Evolutionary conservation across 805 yeast species (phyloP).

Genomic region (Cyberlindnera euphorbiiphila): DNA sequence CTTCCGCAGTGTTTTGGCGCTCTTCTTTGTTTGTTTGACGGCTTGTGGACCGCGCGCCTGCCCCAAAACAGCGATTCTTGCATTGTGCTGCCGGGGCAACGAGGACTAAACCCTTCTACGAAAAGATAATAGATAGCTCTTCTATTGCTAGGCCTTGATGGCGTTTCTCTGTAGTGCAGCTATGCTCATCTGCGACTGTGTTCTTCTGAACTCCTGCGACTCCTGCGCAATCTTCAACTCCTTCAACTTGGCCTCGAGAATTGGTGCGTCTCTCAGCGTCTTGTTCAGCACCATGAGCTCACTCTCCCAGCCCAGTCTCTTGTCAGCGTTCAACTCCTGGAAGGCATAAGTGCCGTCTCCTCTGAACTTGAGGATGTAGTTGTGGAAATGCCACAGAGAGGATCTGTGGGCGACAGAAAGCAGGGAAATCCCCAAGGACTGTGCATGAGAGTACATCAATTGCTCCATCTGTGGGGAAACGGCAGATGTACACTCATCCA

Average conservation of each 20-base stretch:
- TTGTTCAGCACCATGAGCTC: slow-evolving; percentile 71
- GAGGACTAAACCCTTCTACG: not conserved
- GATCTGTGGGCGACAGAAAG: slow-evolving; percentile 91
- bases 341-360: slow-evolving; percentile 73
- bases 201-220: slow-evolving; percentile 30
- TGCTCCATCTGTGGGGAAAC: slow-evolving; percentile 90
- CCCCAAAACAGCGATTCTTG: no score
- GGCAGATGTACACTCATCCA: slow-evolving; percentile 95
- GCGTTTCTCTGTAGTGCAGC: slow-evolving; percentile 1
- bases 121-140: not conserved
- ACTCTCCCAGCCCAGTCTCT: slow-evolving; percentile 71
- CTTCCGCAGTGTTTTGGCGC: no score
- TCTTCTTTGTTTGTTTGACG: no score
- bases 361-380: slow-evolving; percentile 75
- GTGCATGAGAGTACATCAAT: slow-evolving; percentile 82
- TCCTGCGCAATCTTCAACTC: slow-evolving; percentile 54
- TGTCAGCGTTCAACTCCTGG: slow-evolving; percentile 63
- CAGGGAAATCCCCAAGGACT: slow-evolving; percentile 71
- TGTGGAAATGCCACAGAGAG: slow-evolving; percentile 89
- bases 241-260: slow-evolving; percentile 59
- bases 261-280: slow-evolving; percentile 65
- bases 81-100: no score
- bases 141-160: slow-evolving; percentile 1
- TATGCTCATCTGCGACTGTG: slow-evolving; percentile 28
- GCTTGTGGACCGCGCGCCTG: no score